A percentile compares a stretch with the other conserved stretches of the same genome.
These are phyloP conservation scores for Aspergillus novoparasiticus DNA, from an alignment of 2,329 filamentous ascomycete genomes.

Conservation along the genomic window DNA sequence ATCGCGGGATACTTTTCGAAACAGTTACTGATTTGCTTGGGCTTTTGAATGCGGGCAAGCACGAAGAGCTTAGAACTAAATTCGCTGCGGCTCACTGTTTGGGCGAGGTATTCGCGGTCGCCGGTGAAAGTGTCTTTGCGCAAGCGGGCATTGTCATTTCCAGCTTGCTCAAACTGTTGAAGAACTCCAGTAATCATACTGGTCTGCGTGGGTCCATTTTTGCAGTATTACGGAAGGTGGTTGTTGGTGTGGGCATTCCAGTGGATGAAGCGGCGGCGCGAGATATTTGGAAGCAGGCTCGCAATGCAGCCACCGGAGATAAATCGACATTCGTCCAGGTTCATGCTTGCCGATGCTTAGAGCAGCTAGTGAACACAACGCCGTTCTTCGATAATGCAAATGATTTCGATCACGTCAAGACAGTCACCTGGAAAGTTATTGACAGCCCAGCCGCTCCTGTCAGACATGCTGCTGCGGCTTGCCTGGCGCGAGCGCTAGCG, in stretches of 20 bases:
- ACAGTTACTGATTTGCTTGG: constrained; percentile 84
- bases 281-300: constrained; percentile 90
- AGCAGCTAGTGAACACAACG: constrained; percentile 71
- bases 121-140: constrained; percentile 88
- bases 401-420: constrained; percentile 88
- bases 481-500: constrained; percentile 78
- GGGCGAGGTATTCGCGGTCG: constrained; percentile 86
- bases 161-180: constrained; percentile 75
- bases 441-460: constrained; percentile 76
- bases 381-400: constrained; percentile 82
- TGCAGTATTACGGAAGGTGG: constrained; percentile 72
- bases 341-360: constrained; percentile 76
- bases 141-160: constrained; percentile 75
- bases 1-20: constrained; percentile 90
- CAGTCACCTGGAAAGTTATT: constrained; percentile 79
- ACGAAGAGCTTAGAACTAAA: constrained; percentile 76
- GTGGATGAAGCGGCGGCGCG: constrained; percentile 83
- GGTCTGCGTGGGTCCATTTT: constrained; percentile 81
- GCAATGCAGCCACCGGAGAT: constrained; percentile 74
- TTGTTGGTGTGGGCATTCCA: constrained; percentile 72
- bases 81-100: constrained; percentile 87
- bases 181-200: constrained; percentile 75
- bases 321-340: constrained; percentile 81
- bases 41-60: constrained; percentile 73
- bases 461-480: constrained; percentile 82